phyloP scores from a whole-genome alignment of 257 asterid genomes.

The Solanum lycopersicoides region DNA sequence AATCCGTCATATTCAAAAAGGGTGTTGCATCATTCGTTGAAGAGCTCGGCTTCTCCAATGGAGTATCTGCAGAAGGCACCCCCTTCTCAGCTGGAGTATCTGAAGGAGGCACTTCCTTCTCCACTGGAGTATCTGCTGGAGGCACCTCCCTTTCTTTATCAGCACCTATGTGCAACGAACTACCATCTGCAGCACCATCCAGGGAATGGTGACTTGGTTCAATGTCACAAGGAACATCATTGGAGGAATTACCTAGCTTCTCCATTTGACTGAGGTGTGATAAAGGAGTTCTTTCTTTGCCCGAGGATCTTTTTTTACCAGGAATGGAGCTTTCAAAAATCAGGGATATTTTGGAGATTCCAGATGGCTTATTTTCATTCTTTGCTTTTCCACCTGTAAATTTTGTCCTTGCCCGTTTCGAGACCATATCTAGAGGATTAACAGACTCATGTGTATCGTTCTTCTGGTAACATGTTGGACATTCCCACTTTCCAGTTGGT shows the following conservation, averaged over 20 bases:
- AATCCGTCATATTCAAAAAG: slow-evolving; percentile 23
- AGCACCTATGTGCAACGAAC: slow-evolving; percentile 19
- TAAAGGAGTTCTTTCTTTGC: slow-evolving; percentile 29
- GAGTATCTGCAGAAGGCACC: slow-evolving; percentile 1
- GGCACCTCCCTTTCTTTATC: slow-evolving; percentile 23
- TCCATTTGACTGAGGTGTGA: slow-evolving; percentile 19
- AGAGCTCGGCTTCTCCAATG: slow-evolving; percentile 4
- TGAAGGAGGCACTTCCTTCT: not conserved
- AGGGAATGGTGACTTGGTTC: slow-evolving; percentile 20
- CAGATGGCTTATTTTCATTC: slow-evolving; percentile 30
- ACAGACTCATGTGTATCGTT: slow-evolving; percentile 27
- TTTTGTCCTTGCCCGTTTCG: slow-evolving; percentile 59
- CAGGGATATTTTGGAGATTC: slow-evolving; percentile 19
- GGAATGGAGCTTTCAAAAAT: slow-evolving; percentile 19
- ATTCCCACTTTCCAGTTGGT: slow-evolving; percentile 73
- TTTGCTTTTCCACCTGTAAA: slow-evolving; percentile 44
- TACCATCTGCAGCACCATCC: slow-evolving; percentile 37
- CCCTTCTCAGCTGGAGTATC: not conserved
- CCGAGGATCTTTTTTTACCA: slow-evolving; percentile 34
- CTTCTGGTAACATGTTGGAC: slow-evolving; percentile 44
- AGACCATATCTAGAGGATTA: slow-evolving; percentile 27
- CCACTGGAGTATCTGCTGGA: slow-evolving; percentile 8
- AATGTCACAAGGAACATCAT: slow-evolving; percentile 15
- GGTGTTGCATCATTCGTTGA: slow-evolving; percentile 23
- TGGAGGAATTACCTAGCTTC: slow-evolving; percentile 23